Evolutionary conservation across 257 asterid species (phyloP).

Genomic region (Lantana camara): DNA sequence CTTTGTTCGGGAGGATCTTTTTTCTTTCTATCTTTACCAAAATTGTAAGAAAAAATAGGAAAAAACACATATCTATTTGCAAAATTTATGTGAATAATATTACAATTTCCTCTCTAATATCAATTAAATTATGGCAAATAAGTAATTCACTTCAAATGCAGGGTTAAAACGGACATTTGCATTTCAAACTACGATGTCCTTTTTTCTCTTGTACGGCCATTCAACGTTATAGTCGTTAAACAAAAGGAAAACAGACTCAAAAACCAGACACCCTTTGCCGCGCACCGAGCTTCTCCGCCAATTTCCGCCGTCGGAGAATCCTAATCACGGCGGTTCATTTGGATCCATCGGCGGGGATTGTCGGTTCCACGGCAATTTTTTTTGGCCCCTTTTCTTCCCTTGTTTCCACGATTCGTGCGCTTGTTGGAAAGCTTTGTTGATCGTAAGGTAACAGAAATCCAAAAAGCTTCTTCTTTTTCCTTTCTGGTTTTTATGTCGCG

Average conservation of each 20-base stretch:
- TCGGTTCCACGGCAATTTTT: background rate
- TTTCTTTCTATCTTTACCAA: no score
- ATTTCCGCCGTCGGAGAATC: conserved; percentile 20
- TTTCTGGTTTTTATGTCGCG: background rate
- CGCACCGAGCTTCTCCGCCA: conserved; percentile 27
- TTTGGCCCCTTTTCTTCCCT: background rate
- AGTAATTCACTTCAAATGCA: background rate
- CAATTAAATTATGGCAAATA: no score
- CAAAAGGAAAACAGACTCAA: conserved; percentile 15
- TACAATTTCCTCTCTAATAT: no score
- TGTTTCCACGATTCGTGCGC: conserved; percentile 1
- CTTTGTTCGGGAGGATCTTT: no score
- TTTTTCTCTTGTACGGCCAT: background rate
- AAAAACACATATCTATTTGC: no score
- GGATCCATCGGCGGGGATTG: conserved; percentile 18
- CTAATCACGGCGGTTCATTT: background rate
- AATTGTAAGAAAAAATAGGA: no score
- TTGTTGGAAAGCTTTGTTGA: conserved; percentile 4
- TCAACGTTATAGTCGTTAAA: conserved; percentile 11
- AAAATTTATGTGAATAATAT: no score
- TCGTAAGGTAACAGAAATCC: conserved; percentile 1
- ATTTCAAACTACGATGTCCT: conserved; percentile 5
- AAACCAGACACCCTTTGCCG: conserved; percentile 20
- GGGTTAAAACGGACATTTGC: conserved; percentile 21
- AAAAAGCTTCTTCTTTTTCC: background rate